Evolutionary conservation across 129 eudicot genomes (phyloP).

Genomic region (Helianthus tuberosus): DNA sequence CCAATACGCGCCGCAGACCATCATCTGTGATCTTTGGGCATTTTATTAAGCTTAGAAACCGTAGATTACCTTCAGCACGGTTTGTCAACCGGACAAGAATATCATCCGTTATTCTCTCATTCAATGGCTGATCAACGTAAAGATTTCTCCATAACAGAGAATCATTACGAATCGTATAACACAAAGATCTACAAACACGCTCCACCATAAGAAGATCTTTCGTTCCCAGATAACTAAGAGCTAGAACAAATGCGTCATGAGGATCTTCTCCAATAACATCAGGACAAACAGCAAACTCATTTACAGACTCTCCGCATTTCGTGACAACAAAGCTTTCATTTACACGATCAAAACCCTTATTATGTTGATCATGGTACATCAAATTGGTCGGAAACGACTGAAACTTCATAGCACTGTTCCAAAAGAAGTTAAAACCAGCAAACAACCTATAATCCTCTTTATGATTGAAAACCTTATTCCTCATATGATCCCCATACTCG

Average conservation of each 20-base stretch:
- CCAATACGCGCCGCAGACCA: slow-evolving; percentile 63
- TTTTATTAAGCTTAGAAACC: slow-evolving; percentile 70
- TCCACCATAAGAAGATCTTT: slow-evolving; percentile 68
- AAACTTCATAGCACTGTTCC: slow-evolving; percentile 50
- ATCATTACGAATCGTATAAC: slow-evolving; percentile 53
- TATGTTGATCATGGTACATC: slow-evolving; percentile 17
- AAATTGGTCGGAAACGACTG: slow-evolving; percentile 44
- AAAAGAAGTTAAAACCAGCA: slow-evolving; percentile 57
- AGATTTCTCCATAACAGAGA: slow-evolving; percentile 70
- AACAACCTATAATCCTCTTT: slow-evolving; percentile 51
- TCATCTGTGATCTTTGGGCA: slow-evolving; percentile 78
- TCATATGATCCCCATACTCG: slow-evolving; percentile 53
- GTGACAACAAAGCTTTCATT: slow-evolving; percentile 22
- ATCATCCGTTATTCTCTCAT: slow-evolving; percentile 74
- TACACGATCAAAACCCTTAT: slow-evolving; percentile 30
- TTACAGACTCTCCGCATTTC: slow-evolving; percentile 12
- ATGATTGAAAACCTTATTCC: slow-evolving; percentile 28
- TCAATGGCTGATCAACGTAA: slow-evolving; percentile 70
- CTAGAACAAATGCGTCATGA: slow-evolving; percentile 58
- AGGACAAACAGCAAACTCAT: slow-evolving; percentile 22
- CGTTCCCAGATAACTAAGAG: slow-evolving; percentile 64
- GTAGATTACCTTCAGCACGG: slow-evolving; percentile 74
- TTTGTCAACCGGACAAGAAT: slow-evolving; percentile 62
- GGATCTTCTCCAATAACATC: slow-evolving; percentile 40
- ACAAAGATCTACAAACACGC: slow-evolving; percentile 74